Conservation (phyloP, 441 rosid genomes). For the Erodium moschatum region DNA sequence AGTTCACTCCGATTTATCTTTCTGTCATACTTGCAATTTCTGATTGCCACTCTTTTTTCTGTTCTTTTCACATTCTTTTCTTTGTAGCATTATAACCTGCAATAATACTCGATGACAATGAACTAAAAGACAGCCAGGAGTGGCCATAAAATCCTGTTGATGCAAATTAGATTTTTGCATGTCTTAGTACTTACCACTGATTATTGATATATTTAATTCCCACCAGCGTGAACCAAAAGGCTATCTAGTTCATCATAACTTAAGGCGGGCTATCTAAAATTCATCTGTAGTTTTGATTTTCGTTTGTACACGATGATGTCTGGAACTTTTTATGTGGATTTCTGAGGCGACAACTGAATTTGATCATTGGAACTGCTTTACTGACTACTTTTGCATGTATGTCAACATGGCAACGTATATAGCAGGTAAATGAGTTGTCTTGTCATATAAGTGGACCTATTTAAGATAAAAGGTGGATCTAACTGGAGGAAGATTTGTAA, state of each 20-base stretch:
- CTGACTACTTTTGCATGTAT: not conserved
- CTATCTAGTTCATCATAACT: not conserved
- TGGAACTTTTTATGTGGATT: not conserved
- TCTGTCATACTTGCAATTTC: not conserved
- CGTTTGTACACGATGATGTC: not conserved
- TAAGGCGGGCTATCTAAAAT: not conserved
- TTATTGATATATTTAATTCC: not conserved
- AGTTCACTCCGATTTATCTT: not conserved
- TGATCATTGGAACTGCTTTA: not conserved
- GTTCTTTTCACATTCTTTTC: not conserved
- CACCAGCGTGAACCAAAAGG: not conserved
- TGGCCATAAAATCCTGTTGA: not conserved
- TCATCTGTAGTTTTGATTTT: not conserved
- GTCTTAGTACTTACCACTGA: not conserved
- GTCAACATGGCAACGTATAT: not conserved
- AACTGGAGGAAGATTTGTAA: not conserved
- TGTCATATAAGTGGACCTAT: not conserved
- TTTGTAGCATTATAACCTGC: not conserved
- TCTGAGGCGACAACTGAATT: not conserved
- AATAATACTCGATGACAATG: not conserved
- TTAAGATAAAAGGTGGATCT: not conserved
- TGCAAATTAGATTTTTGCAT: not conserved
- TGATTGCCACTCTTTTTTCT: not conserved
- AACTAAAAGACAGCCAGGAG: not conserved
- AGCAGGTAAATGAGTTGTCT: not conserved